phyloP scores from a whole-genome alignment of 257 asterid genomes.

The Voacanga thouarsii region DNA sequence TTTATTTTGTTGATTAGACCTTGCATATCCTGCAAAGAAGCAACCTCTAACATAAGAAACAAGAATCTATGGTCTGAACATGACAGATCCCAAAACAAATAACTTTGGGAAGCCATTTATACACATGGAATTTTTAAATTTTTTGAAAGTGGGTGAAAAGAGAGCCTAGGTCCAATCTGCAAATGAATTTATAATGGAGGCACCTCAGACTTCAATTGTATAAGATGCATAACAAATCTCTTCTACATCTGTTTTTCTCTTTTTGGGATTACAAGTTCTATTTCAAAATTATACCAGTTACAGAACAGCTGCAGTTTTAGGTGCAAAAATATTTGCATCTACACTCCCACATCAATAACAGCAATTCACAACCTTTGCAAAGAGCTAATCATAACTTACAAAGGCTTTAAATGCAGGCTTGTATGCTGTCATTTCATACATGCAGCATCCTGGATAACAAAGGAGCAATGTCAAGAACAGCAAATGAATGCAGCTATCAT shows the following conservation, averaged over 20 bases:
- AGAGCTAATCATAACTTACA: conserved; percentile 47
- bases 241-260: not conserved
- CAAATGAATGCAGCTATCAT: conserved; percentile 19
- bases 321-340: not conserved
- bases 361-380: not conserved
- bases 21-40: conserved; percentile 77
- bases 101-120: not conserved
- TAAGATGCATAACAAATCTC: not conserved
- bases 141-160: not conserved
- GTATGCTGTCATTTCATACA: conserved; percentile 87
- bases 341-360: not conserved
- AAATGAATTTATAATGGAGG: not conserved
- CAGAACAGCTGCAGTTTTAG: not conserved
- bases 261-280: not conserved
- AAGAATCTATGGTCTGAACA: conserved; percentile 4
- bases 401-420: conserved; percentile 93
- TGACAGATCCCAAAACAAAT: not conserved
- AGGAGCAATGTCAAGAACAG: conserved; percentile 5
- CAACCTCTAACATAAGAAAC: conserved; percentile 12
- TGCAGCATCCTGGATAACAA: conserved; percentile 72
- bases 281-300: not conserved
- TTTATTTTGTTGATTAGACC: conserved; percentile 93
- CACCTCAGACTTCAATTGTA: not conserved
- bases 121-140: not conserved
- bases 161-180: not conserved